These are phyloP conservation scores for Podospora fimiseda DNA, from an alignment of 495 filamentous ascomycete species.

Conservation along the genomic window DNA sequence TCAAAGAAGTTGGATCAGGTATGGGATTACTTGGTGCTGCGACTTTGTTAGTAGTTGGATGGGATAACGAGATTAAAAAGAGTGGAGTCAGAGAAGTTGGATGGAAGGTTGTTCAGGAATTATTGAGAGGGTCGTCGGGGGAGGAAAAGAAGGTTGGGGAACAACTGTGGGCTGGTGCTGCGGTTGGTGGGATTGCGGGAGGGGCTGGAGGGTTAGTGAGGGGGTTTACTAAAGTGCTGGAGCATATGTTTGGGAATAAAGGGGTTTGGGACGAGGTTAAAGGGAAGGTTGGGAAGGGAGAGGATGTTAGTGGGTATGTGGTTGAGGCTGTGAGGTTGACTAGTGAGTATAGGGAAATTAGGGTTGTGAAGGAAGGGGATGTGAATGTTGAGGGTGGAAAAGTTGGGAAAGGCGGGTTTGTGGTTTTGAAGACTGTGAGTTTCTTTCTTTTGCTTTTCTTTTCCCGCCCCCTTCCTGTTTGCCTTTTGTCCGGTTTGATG, in stretches of 20 bases:
- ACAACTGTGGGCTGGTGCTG: conserved; percentile 28
- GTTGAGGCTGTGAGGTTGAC: conserved; percentile 28
- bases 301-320: conserved; percentile 30
- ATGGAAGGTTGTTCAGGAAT: conserved; percentile 22
- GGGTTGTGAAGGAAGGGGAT: conserved; percentile 17
- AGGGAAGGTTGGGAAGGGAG: conserved; percentile 30
- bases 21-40: conserved; percentile 14
- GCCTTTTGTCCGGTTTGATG: background rate
- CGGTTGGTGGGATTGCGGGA: conserved; percentile 20
- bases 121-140: conserved; percentile 18
- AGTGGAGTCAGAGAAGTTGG: conserved; percentile 24
- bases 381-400: conserved; percentile 24
- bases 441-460: background rate
- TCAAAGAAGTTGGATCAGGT: conserved; percentile 18
- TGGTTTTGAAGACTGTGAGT: conserved; percentile 30
- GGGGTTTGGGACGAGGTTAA: conserved; percentile 46
- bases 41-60: background rate
- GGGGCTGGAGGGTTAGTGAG: conserved; percentile 32
- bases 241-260: conserved; percentile 38
- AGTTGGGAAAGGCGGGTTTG: conserved; percentile 21
- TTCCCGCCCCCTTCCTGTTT: background rate
- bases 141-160: conserved; percentile 26
- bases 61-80: conserved; percentile 14
- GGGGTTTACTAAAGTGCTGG: conserved; percentile 41
- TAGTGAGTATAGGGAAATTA: conserved; percentile 23